Evolutionary conservation across 257 asterid genomes (phyloP).

Genomic region (Solanum rostratum): DNA sequence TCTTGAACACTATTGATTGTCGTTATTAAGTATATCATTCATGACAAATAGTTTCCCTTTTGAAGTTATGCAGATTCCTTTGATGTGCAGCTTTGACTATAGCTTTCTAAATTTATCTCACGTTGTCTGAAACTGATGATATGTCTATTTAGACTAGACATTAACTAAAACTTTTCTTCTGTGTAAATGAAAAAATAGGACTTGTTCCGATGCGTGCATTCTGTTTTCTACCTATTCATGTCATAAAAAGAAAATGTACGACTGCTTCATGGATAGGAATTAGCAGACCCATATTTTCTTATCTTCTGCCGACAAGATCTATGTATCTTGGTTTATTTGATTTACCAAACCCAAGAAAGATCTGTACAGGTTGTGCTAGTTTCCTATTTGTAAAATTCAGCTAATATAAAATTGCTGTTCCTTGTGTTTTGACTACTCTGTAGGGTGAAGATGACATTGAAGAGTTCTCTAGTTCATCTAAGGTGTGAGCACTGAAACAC

Average conservation of each 20-base stretch:
- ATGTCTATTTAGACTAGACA: neutral
- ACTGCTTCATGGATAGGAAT: neutral
- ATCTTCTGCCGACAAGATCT: neutral
- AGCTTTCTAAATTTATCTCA: neutral
- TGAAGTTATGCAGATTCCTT: neutral
- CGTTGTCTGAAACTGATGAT: neutral
- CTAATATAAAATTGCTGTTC: neutral
- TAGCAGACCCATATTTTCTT: neutral
- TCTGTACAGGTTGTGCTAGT: neutral
- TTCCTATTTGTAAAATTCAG: neutral
- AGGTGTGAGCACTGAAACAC: constrained; percentile 22
- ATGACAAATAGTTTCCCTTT: neutral
- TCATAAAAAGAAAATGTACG: neutral
- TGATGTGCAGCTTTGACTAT: neutral
- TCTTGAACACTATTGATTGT: neutral
- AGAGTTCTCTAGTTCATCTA: constrained; percentile 50
- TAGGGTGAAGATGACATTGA: constrained; percentile 56
- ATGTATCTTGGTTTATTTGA: neutral
- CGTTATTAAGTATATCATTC: neutral
- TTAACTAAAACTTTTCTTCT: neutral
- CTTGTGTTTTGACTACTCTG: constrained; percentile 1
- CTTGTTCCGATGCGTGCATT: neutral
- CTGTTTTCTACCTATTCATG: neutral
- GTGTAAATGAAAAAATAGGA: neutral
- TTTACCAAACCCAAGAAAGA: neutral